phyloP scores from a whole-genome alignment of 371 early-diverging fungal genomes.

The Umbelopsis sp. region DNA sequence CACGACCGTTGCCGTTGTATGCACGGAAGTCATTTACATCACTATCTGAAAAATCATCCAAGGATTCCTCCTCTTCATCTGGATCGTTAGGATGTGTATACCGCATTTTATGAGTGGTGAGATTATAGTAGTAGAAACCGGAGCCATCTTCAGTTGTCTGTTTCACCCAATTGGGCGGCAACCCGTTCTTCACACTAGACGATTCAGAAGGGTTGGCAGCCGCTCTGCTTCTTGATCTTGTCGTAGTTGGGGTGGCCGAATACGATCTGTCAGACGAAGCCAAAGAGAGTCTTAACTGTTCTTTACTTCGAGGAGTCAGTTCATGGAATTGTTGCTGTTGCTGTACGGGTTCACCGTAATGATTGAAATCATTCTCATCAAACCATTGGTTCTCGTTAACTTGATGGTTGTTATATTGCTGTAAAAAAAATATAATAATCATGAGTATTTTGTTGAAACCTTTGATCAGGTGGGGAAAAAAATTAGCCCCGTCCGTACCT shows the following conservation, averaged over 20 bases:
- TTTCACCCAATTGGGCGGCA: slow-evolving; percentile 52
- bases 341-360: not conserved
- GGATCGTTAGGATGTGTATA: slow-evolving; percentile 42
- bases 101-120: slow-evolving; percentile 50
- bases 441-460: slow-evolving; percentile 39
- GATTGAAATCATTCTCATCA: slow-evolving; percentile 10
- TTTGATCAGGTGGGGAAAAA: slow-evolving; percentile 86
- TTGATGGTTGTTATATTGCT: not conserved
- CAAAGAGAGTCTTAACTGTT: slow-evolving; percentile 31
- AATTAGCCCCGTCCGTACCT: slow-evolving; percentile 52
- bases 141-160: slow-evolving; percentile 52
- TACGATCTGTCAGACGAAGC: slow-evolving; percentile 27
- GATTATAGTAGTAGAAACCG: slow-evolving; percentile 50
- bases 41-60: slow-evolving; percentile 20
- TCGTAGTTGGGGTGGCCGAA: not conserved
- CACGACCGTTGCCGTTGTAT: not conserved
- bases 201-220: slow-evolving; percentile 1
- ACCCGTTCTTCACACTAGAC: not conserved
- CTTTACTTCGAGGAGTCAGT: not conserved
- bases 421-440: slow-evolving; percentile 27
- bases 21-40: not conserved
- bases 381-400: slow-evolving; percentile 8
- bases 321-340: slow-evolving; percentile 4
- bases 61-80: slow-evolving; percentile 26
- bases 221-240: slow-evolving; percentile 17